Evolutionary conservation across 2,329 filamentous ascomycete genomes (phyloP).

Genomic region (Xylariales sp.): DNA sequence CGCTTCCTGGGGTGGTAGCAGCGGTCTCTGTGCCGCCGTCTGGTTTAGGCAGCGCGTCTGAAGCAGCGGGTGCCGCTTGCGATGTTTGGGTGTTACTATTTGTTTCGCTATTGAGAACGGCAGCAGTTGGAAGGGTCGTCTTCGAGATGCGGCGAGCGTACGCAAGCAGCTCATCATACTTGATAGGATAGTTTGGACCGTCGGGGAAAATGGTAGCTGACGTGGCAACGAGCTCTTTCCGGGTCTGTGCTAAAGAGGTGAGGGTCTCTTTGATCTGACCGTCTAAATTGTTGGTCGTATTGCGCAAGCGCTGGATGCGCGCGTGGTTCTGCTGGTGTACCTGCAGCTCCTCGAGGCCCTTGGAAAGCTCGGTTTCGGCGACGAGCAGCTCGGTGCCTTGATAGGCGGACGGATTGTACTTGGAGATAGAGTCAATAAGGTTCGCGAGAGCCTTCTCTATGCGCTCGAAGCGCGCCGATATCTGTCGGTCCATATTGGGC

Average conservation of each 20-base stretch:
- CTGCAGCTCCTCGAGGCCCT: slow-evolving; percentile 65
- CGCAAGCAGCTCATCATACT: slow-evolving; percentile 68
- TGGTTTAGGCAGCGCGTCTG: slow-evolving; percentile 24
- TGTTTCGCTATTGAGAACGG: slow-evolving; percentile 35
- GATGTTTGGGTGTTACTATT: too few relatives aligned
- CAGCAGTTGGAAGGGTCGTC: slow-evolving; percentile 68
- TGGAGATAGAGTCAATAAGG: slow-evolving; percentile 74
- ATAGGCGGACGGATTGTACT: slow-evolving; percentile 70
- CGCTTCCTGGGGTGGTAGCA: slow-evolving; percentile 4
- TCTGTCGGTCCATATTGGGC: slow-evolving; percentile 55
- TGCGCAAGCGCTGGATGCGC: slow-evolving; percentile 65
- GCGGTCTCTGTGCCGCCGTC: slow-evolving; percentile 19
- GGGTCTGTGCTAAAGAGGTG: slow-evolving; percentile 64
- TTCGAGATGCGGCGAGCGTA: slow-evolving; percentile 78
- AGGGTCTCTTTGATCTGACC: slow-evolving; percentile 68
- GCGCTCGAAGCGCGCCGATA: slow-evolving; percentile 61
- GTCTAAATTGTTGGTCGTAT: slow-evolving; percentile 62
- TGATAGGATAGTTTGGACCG: slow-evolving; percentile 50
- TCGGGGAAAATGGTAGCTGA: slow-evolving; percentile 52
- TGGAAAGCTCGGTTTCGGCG: slow-evolving; percentile 64
- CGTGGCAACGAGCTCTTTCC: slow-evolving; percentile 66
- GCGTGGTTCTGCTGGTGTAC: slow-evolving; percentile 70
- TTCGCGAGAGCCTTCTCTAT: slow-evolving; percentile 63
- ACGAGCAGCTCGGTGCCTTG: slow-evolving; percentile 65
- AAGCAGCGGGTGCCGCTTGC: slow-evolving; percentile 24